These are phyloP conservation scores for Bonnemaisonia californica DNA, from an alignment of 31 red algal species.

Conservation along the genomic window DNA sequence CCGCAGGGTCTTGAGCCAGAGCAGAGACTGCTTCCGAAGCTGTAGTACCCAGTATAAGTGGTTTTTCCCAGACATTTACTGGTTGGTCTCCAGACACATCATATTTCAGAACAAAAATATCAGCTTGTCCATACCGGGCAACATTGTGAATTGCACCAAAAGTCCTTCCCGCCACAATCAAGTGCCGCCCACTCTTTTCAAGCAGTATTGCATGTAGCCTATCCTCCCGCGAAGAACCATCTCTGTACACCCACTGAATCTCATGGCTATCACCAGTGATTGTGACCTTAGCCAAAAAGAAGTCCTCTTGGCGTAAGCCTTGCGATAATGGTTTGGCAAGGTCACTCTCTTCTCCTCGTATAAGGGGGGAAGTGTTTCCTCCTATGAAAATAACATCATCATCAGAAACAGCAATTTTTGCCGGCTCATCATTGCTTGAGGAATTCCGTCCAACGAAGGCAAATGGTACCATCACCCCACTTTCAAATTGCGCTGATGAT, in stretches of 20 bases:
- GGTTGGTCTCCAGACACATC: slow-evolving; percentile 43
- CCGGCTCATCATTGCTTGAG: slow-evolving; percentile 55
- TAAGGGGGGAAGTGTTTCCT: slow-evolving; percentile 52
- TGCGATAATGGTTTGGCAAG: slow-evolving; percentile 19
- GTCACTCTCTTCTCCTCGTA: slow-evolving; percentile 44
- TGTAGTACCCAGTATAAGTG: slow-evolving; percentile 41
- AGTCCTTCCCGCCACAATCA: slow-evolving; percentile 38
- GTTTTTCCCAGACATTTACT: slow-evolving; percentile 36
- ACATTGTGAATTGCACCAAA: slow-evolving; percentile 40
- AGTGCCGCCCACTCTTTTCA: slow-evolving; percentile 20
- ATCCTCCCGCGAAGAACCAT: slow-evolving; percentile 51
- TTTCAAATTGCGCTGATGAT: too few species aligned
- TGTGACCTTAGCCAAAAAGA: slow-evolving; percentile 44
- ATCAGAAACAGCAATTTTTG: slow-evolving; percentile 8
- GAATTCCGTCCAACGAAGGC: slow-evolving; percentile 38
- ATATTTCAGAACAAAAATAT: slow-evolving; percentile 64
- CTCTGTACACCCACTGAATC: slow-evolving; percentile 46
- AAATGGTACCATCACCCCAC: slow-evolving; percentile 26
- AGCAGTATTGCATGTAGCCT: slow-evolving; percentile 58
- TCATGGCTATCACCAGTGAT: background rate
- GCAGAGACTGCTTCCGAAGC: slow-evolving; percentile 51
- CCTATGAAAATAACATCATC: slow-evolving; percentile 39
- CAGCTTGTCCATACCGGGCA: slow-evolving; percentile 33
- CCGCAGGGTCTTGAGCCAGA: slow-evolving; percentile 35
- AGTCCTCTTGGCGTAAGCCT: slow-evolving; percentile 38